A percentile compares a stretch with the other conserved stretches of the same genome.
Conservation (phyloP, 192 early-diverging fungal species). For the Coemansia sp. region DNA sequence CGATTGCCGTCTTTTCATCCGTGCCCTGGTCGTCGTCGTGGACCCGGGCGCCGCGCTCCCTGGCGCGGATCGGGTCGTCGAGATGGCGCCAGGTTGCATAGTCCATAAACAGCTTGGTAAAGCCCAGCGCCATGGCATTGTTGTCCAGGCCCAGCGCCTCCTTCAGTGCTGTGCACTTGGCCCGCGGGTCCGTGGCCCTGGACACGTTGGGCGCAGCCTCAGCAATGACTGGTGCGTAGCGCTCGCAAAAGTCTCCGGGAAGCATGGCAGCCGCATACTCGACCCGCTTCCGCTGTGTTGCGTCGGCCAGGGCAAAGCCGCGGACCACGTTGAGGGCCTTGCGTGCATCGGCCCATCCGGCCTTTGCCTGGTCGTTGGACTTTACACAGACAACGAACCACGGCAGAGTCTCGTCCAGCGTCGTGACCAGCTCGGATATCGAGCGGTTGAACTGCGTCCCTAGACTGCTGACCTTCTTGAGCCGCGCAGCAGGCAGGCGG, state of each 20-base stretch:
- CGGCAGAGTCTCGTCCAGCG: conserved; percentile 69
- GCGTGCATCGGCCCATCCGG: conserved; percentile 56
- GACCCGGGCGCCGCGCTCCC: conserved; percentile 49
- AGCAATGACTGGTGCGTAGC: conserved; percentile 55
- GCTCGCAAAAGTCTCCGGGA: conserved; percentile 73
- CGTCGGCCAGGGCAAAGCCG: conserved; percentile 58
- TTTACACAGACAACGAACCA: conserved; percentile 82
- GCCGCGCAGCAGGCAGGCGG: conserved; percentile 52
- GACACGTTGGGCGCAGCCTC: conserved; percentile 10
- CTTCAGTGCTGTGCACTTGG: conserved; percentile 21
- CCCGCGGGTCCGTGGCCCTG: conserved; percentile 5
- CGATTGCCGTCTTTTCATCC: conserved; percentile 30
- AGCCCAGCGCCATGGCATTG: conserved; percentile 34
- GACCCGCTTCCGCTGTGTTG: conserved; percentile 55
- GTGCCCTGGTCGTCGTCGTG: conserved; percentile 13
- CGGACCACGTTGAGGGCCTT: conserved; percentile 54
- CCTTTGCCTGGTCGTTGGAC: conserved; percentile 69
- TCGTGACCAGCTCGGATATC: conserved; percentile 69
- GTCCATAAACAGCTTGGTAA: conserved; percentile 55
- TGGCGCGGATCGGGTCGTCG: conserved; percentile 58
- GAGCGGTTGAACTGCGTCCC: conserved; percentile 57
- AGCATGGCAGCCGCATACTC: conserved; percentile 65
- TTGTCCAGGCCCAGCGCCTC: conserved; percentile 18
- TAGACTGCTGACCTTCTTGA: conserved; percentile 51
- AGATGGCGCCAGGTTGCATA: conserved; percentile 60